Evolutionary conservation across 371 early-diverging fungal genomes (phyloP), one percentile per base, ranked within the genome.

Genomic region (Lichtheimia ramosa): DNA sequence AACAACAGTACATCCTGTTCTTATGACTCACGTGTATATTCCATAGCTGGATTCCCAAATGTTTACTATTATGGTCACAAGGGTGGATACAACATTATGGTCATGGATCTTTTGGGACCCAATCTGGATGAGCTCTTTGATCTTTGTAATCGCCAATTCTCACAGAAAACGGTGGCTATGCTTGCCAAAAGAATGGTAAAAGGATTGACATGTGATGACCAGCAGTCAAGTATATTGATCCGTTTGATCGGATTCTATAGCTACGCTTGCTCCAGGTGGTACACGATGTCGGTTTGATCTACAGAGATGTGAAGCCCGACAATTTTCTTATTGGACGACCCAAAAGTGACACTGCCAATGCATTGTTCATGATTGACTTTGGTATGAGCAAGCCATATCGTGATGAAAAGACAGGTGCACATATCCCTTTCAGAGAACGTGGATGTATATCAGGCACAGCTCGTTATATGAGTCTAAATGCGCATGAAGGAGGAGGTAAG

Each of bases 371-470:
- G 28, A 98, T 99, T 59, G 99, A 99, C 74, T 96, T 97, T 84
- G 99, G 99, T 40, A 82, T 99, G 61, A 96, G 98, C 53, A 99
- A 99, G 72, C 89, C 93, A 66, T 99, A 93, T 77, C 87, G 93
- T 55, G 96, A 97, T 72, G 92, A 96, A 42, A 91, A 89, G 64
- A 96, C 97, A 34, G 91, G 93, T 64, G 74, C 90, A 64, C 99
- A 99, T 78, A 96, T 97, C 62, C 92, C 96, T n/a, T 95, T 91
- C 75, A 87, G 89, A 67, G 94, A 93, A 71, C 92, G 95, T 69
- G 98, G 98, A 78, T 93, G 94, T 71, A 77, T 99, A 60, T 98
- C 98, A 16, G 99, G 99, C 15, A 99, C 99, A 16, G 99, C 99
- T 43, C 83, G 99, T 63, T 99, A 99, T 73, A 98, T 98, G 51